Evolutionary conservation across 768 basidiomycete species (phyloP), one percentile per base, ranked within the genome.

Genomic region (Termitomyces eurrhizus): DNA sequence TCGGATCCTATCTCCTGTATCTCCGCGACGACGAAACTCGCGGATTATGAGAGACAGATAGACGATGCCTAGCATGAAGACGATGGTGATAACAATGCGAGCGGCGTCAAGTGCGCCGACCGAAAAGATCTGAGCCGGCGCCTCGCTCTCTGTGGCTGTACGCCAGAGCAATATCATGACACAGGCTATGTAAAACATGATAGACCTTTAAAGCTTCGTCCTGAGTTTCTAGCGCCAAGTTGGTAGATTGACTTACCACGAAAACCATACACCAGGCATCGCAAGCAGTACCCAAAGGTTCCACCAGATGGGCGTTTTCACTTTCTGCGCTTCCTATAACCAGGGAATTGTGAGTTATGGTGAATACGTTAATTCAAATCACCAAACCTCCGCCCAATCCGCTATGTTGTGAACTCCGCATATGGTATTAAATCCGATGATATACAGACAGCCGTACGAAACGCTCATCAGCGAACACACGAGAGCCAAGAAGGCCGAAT

Each of bases 141-240:
- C 68, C 61, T 3, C 67, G 39, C 81, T 14, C 68, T 36, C 2
- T 72, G 83, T 78, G 11, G 86, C 87, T 0, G 83, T 83, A 50
- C 86, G 82, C 89, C 89, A 91, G 52, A 90, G 83, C 62, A 83
- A 90, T 2, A 84, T 78, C 35, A 89, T 75, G 64, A 91, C 86
- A 16, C 85, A 76, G 5, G 77, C 67, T 62, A 86, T 69, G 71
- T 90, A 90, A 53, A 84, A 75, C 9, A 89, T 74, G 79, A 90
- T 85, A 0, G 89, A 85, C 84, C 84, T 85, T 21, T n/a, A 26
- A 49, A 48, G 21, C 3, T 33, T 12, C 44, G 21, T 16, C 4
- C 14, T 41, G 16, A n/a, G 56, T 24, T 7, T 33, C 11, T 1
- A 13, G 8, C 1, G 33, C 13, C 32, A n/a, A 24, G 14, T 12